Base-by-base conservation (phyloP, 1,284 basidiomycete genomes). In the Irpex rosettiformis region DNA sequence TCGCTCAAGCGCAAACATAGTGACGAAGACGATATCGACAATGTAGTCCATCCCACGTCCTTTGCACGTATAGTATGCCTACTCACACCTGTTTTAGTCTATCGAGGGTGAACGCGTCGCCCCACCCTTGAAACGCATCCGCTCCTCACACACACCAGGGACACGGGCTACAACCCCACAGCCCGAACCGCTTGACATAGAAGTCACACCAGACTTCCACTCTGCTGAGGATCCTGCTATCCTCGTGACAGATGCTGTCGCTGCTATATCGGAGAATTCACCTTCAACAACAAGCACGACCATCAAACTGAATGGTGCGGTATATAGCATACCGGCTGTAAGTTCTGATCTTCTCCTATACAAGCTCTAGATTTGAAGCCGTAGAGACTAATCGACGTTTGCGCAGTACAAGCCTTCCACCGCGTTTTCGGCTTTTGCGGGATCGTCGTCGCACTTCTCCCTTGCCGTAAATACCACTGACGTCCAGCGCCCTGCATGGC, bases 371-470 rank as follows among this genome's bases (percentile, higher is more conserved):
- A 30, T 10, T 40, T 37, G 18, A 3, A 37, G 33, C 1, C 21
- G 24, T 43, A 40, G 24, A 7, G 18, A 24, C 53, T 24, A 24
- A 57, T 22, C 25, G 18, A 28, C 7, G 37, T 1, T n/a, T 33
- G 48, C 22, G 21, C 58, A 71, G 70, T 68, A 58, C 48, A 69
- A 66, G 48, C 66, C 68, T 16, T 69, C 68, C 2, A 37, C 61
- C 24, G 70, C 68, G 6, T 70, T 71, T 53, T 42, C 63, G 3
- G 66, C 66, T 4, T 70, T 70, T 51, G 60, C 60, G 27, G 59
- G 58, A 28, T n/a, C 56, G 25, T 54, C 57, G 11, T 58, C 63
- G 10, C 57, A 21, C 6, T 62, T 64, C 27, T 33, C 29, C 4
- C 25, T 55, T 3, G 37, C 53, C 16, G 42, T 25, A 37, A 18